Conservation (phyloP, 192 early-diverging fungal genomes). For the Spizellomyces punctatus region DNA sequence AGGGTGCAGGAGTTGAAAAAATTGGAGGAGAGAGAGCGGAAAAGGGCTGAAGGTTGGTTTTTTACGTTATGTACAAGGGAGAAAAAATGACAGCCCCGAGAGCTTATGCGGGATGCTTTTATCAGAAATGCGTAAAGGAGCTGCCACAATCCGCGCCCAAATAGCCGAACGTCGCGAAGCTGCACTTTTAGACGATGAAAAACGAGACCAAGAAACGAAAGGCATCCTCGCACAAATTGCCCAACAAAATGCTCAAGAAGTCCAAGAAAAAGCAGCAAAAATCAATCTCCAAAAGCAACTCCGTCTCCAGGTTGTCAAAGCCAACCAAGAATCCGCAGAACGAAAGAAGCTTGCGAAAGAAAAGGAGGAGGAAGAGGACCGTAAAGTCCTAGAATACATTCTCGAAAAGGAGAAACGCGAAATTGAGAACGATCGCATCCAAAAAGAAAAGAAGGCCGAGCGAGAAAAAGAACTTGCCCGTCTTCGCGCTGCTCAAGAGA, state of each 20-base stretch:
- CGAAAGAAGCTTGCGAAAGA: conserved; percentile 44
- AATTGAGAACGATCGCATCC: conserved; percentile 52
- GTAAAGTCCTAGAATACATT: conserved; percentile 57
- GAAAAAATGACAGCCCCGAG: conserved; percentile 5
- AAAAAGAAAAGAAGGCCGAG: conserved; percentile 52
- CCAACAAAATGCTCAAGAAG: conserved; percentile 50
- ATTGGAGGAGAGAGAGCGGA: conserved; percentile 53
- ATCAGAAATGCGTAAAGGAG: conserved; percentile 53
- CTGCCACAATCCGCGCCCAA: conserved; percentile 56
- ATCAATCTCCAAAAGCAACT: conserved; percentile 41
- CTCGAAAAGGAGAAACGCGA: conserved; percentile 61
- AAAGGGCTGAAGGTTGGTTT: conserved; percentile 45
- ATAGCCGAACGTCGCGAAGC: conserved; percentile 61
- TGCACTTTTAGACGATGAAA: conserved; percentile 55
- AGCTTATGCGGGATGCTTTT: too few relatives aligned
- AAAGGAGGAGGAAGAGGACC: conserved; percentile 58
- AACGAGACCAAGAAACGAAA: conserved; percentile 63
- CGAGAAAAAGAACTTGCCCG: conserved; percentile 56
- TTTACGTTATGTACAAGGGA: not conserved
- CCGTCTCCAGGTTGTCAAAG: conserved; percentile 46
- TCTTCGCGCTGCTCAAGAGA: conserved; percentile 59
- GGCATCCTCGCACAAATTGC: conserved; percentile 51
- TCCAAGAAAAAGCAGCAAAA: conserved; percentile 50
- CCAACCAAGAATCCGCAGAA: conserved; percentile 55
- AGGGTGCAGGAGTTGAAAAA: conserved; percentile 52